Percentiles rank a stretch among this genome's conserved stretches.
These are phyloP conservation scores for Raffaelea ambrosiae DNA, from an alignment of 2,329 filamentous ascomycete genomes.

Conservation along the genomic window DNA sequence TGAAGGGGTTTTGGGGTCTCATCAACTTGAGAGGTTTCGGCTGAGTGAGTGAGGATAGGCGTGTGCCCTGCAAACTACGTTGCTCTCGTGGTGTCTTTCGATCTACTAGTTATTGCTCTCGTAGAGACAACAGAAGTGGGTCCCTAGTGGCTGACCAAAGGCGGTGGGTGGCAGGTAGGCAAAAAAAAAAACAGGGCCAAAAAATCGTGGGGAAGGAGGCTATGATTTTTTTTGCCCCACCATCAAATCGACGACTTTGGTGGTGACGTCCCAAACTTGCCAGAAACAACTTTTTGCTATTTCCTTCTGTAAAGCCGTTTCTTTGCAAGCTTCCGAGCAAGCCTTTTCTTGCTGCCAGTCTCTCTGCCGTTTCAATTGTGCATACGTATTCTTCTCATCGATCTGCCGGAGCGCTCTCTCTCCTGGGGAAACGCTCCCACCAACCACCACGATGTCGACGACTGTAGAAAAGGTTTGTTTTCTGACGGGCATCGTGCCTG, in stretches of 20 bases:
- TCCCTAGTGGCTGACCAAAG: too few species aligned
- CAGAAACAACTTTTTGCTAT: constrained; percentile 2
- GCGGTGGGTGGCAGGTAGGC: too few species aligned
- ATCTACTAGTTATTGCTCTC: too few species aligned
- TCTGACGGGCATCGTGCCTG: not conserved
- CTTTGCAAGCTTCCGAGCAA: not conserved
- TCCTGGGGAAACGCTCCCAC: not conserved
- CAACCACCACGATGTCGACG: constrained; percentile 68
- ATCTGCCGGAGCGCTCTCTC: not conserved
- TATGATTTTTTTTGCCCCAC: constrained; percentile 12
- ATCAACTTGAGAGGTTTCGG: too few species aligned
- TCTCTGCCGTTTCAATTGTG: not conserved
- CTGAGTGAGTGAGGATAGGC: too few species aligned
- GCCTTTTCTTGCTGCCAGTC: too few species aligned
- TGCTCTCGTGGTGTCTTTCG: too few species aligned
- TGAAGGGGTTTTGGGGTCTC: too few species aligned
- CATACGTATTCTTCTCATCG: not conserved
- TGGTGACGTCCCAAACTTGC: too few species aligned
- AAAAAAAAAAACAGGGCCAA: not conserved
- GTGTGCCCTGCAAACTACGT: too few species aligned
- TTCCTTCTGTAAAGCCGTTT: too few species aligned
- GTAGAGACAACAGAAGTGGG: too few species aligned
- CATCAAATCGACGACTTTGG: constrained; percentile 1
- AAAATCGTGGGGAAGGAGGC: not conserved
- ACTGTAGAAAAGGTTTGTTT: constrained; percentile 80